Evolutionary conservation across 306 rosid species (phyloP).

Genomic region (Quercus parvula): DNA sequence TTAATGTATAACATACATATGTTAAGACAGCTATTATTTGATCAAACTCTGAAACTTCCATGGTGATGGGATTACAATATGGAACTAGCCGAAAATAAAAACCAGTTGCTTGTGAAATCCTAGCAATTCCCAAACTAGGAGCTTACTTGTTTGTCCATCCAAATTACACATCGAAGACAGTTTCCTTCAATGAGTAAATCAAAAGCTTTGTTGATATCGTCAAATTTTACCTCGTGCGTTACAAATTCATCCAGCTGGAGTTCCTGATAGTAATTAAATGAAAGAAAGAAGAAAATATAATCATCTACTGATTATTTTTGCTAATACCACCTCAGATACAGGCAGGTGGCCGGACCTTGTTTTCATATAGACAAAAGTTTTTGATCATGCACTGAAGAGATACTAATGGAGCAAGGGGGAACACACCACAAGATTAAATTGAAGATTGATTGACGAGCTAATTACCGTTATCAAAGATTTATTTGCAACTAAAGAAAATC

Average conservation of each 20-base stretch:
- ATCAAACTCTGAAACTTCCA: background rate
- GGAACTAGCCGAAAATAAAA: background rate
- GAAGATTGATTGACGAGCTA: background rate
- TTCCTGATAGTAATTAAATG: constrained; percentile 38
- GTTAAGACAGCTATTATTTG: background rate
- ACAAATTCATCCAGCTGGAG: constrained; percentile 74
- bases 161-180: constrained; percentile 65
- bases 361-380: background rate
- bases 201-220: constrained; percentile 81
- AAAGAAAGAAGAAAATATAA: background rate
- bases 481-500: background rate
- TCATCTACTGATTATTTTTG: background rate
- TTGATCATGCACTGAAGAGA: background rate
- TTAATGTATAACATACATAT: background rate
- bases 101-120: background rate
- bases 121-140: background rate
- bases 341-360: background rate
- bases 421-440: background rate
- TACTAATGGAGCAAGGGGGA: background rate
- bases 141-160: constrained; percentile 53
- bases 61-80: background rate
- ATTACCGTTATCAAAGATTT: background rate
- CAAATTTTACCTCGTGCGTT: constrained; percentile 62
- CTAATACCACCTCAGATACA: background rate
- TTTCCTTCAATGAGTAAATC: constrained; percentile 59